Base-by-base conservation (phyloP, 371 early-diverging fungal species). In the Cokeromyces recurvatus region DNA sequence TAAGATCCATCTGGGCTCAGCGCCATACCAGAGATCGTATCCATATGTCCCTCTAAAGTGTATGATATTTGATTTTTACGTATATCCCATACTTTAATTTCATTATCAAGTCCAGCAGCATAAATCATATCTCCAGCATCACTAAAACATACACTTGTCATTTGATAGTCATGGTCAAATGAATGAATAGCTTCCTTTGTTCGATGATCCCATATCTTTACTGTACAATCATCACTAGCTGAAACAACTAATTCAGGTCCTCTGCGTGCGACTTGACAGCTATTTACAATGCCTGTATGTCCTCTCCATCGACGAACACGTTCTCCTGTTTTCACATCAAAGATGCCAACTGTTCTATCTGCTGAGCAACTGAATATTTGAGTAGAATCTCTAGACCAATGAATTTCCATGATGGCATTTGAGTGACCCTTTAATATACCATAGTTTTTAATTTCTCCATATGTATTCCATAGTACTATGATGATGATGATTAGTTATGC, bases 51-150 rank as follows among this genome's bases (percentile, higher is more conserved):
- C 14, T 64, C 58, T 39, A 96, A 59, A 1, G 80, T 64, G 58
- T 90, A 90, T 5, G 70, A 62, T 8, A 82, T 59, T 10, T 62
- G 68, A 29, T 82, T 78, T 41, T 84, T 87, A 23, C 95, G 84
- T 32, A 94, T 51, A 75, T 97, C 97, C 91, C 91, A 95, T 54
- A 79, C 89, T 36, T 79, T 85, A 53, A 97, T 89, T 23, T 77
- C 77, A 63, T 92, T 91, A 61, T 96, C 96, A n/a, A 96, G 66
- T 10, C 91, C 87, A 17, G 90, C 95, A n/a, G 88, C 65, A 62
- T 85, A 96, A 0, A 95, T 74, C 40, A 78, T 69, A 53, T 88
- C 86, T 3, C 91, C 94, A n/a, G 90, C 87, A 39, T 78, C 79
- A 24, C 80, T 79, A 39, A 87, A 92, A 9, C 75, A 79, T 4